Evolutionary conservation across 176 grass and related monocot species (phyloP).

Genomic region (Aechmea fasciata): DNA sequence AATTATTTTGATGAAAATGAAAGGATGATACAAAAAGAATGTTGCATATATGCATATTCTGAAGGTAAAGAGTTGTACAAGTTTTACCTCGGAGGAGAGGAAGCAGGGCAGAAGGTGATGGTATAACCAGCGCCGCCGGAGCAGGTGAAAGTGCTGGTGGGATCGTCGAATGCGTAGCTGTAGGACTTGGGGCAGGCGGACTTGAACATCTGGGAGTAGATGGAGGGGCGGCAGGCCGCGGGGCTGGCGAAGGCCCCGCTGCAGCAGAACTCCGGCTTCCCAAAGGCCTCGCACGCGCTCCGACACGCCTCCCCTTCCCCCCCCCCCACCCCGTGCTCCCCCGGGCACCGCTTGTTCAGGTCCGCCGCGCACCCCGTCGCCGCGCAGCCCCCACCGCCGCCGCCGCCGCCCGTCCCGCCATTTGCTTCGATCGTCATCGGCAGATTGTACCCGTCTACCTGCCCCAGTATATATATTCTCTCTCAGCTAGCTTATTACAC

Average conservation of each 20-base stretch:
- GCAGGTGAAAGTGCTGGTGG: slow-evolving; percentile 88
- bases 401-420: slow-evolving; percentile 1
- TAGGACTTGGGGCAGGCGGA: slow-evolving; percentile 86
- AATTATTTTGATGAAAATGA: too few species aligned
- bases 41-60: neutral
- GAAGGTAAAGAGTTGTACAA: neutral
- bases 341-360: slow-evolving; percentile 70
- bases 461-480: neutral
- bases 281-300: slow-evolving; percentile 86
- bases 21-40: too few species aligned
- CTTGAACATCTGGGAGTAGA: slow-evolving; percentile 86
- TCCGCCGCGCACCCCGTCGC: slow-evolving; percentile 62
- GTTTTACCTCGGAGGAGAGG: slow-evolving; percentile 14
- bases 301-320: slow-evolving; percentile 55
- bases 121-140: slow-evolving; percentile 59
- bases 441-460: slow-evolving; percentile 55
- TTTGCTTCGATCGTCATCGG: slow-evolving; percentile 57
- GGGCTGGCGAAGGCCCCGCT: slow-evolving; percentile 75
- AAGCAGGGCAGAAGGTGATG: slow-evolving; percentile 87
- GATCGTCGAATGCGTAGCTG: slow-evolving; percentile 94
- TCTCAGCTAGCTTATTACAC: neutral
- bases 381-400: slow-evolving; percentile 38
- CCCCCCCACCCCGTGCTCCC: slow-evolving; percentile 44
- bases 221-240: slow-evolving; percentile 53
- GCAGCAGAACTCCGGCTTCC: slow-evolving; percentile 91